These are phyloP conservation scores for Dictyostelium firmibasis DNA, from an alignment of 78 protist genomes.

Conservation along the genomic window DNA sequence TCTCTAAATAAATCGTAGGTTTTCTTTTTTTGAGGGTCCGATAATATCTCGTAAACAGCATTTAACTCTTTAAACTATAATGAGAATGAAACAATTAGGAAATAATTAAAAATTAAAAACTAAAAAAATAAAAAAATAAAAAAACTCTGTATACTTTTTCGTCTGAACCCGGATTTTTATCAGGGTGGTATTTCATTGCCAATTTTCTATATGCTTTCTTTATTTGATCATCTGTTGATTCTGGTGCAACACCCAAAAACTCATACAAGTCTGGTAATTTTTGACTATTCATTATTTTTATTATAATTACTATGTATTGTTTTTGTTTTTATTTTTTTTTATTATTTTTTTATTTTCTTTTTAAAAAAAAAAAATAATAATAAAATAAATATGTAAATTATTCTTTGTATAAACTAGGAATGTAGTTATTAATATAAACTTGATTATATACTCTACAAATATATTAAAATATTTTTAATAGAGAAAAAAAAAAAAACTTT, in stretches of 20 bases:
- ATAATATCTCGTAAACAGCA: constrained; percentile 67
- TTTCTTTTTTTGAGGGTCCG: constrained; percentile 64
- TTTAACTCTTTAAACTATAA: constrained; percentile 63
- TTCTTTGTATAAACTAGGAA: neutral
- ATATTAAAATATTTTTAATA: no score
- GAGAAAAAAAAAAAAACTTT: neutral
- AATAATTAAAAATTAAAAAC: no score
- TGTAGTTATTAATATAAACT: neutral
- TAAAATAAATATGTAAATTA: neutral
- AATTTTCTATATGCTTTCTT: constrained; percentile 47
- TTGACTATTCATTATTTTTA: neutral
- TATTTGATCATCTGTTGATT: constrained; percentile 47
- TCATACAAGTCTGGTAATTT: constrained; percentile 47
- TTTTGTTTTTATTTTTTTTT: neutral
- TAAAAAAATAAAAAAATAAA: neutral
- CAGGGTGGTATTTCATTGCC: constrained; percentile 64
- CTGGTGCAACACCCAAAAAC: constrained; percentile 20
- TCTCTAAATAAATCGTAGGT: constrained; percentile 56
- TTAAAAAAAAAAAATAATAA: neutral
- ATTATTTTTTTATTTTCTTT: neutral
- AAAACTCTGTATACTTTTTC: constrained; percentile 4
- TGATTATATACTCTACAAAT: neutral
- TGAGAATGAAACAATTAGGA: neutral
- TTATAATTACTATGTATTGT: neutral
- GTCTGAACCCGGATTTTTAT: constrained; percentile 36